A percentile compares a stretch with the other conserved stretches of the same genome.
These are phyloP conservation scores for Delphinella strobiligena DNA, from an alignment of 2,329 filamentous ascomycete genomes.

Conservation along the genomic window DNA sequence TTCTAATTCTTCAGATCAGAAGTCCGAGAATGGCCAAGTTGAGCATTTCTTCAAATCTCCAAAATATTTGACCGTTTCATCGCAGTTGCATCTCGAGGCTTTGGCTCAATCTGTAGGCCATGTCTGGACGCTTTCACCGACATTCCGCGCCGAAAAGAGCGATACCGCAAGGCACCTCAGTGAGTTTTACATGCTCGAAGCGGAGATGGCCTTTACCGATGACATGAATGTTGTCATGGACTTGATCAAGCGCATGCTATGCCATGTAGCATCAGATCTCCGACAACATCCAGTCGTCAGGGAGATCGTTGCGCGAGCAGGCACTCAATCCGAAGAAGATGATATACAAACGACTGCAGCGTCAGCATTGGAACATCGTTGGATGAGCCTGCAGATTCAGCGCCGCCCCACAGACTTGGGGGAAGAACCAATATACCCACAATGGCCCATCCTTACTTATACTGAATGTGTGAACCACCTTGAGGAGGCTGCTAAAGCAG, in stretches of 20 bases:
- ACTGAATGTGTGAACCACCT: constrained; percentile 62
- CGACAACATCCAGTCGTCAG: constrained; percentile 21
- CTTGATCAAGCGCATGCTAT: constrained; percentile 68
- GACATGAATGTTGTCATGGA: constrained; percentile 61
- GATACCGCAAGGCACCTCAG: constrained; percentile 89
- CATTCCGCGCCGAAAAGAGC: constrained; percentile 85
- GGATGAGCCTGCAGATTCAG: constrained; percentile 50
- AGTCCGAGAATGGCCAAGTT: constrained; percentile 18
- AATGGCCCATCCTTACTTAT: constrained; percentile 80
- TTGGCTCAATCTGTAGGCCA: constrained; percentile 76
- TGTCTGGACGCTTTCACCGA: constrained; percentile 89
- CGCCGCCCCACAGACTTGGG: neutral
- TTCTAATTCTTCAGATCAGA: constrained; percentile 16
- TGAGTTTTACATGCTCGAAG: constrained; percentile 98
- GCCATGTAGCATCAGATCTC: constrained; percentile 36
- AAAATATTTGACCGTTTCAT: constrained; percentile 95
- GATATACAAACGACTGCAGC: constrained; percentile 27
- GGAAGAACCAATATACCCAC: constrained; percentile 32
- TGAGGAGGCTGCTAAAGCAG: constrained; percentile 41
- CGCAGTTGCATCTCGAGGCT: constrained; percentile 88
- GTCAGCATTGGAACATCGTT: constrained; percentile 51
- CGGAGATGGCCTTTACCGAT: constrained; percentile 69
- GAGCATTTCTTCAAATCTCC: constrained; percentile 65
- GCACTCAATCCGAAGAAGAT: constrained; percentile 15
- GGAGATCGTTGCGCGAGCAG: constrained; percentile 13